Base-by-base conservation (phyloP, 1,284 basidiomycete genomes). In the Paramarasmius palmivorus region DNA sequence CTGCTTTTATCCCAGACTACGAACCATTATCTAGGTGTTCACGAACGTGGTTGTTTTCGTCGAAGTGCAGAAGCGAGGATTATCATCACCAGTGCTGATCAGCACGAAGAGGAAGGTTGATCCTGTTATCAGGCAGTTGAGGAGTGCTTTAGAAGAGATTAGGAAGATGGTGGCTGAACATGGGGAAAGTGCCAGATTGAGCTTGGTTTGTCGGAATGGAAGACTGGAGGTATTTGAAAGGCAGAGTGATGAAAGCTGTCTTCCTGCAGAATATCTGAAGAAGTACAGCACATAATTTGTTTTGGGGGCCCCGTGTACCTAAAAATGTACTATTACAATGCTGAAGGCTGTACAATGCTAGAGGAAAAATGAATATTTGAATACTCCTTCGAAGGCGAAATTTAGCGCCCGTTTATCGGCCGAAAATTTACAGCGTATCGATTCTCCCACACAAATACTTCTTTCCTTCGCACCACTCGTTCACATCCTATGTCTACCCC, bases 1-100 rank as follows among this genome's bases (percentile, higher is more conserved):
- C 69, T 84, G 3, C 77, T 75, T 65, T 71, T 85, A 54, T 82
- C 82, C 1, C 79, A 83, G 59, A 84, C 81, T 0, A 69, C 74
- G 0, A 71, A 81, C 52, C 74, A 72, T 55, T 78, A 76, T 64
- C 67, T 83, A 35, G 82, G 72, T 0, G 61, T 78, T 14, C 81
- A 84, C 60, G 57, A 73, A 19, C 65, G 70, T 10, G 81, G 81
- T 0, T 63, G 55, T n/a, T 1, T 84, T 84, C 63, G 55, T 61
- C 3, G 60, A 66, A n/a, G 66, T 82, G 46, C 77, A 77, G 58
- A 67, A 70, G 25, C 72, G 70, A 35, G 62, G 80, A 1, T 61
- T 60, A 4, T 70, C 68, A 2, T 37, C 44, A 19, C 51, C 66
- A 2, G 70, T 74, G 45, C 54, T 78, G 51, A 59, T 63, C 32